These are phyloP conservation scores for Melocanna baccifera DNA, from an alignment of 176 grass and related monocot species.

Conservation along the genomic window DNA sequence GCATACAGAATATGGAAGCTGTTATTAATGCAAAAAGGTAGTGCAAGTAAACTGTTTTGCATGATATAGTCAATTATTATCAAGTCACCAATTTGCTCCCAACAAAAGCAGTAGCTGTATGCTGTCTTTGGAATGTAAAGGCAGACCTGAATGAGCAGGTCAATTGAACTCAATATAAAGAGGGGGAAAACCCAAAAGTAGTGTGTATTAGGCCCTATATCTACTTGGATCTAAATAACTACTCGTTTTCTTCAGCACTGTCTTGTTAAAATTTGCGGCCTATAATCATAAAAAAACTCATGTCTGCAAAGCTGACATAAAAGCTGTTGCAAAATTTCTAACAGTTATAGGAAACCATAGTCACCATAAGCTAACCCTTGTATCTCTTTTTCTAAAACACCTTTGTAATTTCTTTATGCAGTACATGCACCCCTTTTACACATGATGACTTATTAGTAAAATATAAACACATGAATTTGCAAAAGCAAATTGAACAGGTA, in stretches of 20 bases:
- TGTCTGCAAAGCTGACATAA: not conserved
- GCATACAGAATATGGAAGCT: not conserved
- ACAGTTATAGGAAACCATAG: not conserved
- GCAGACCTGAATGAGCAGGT: slow-evolving; percentile 1
- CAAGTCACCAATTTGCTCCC: not conserved
- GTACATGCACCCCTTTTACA: not conserved
- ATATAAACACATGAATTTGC: not conserved
- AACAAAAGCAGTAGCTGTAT: not conserved
- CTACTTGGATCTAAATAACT: not conserved
- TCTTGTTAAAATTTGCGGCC: not conserved
- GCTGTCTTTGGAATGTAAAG: not conserved
- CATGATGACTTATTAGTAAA: not conserved
- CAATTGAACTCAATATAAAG: not conserved
- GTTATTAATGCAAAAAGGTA: not conserved
- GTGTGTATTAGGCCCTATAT: not conserved
- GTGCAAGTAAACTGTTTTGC: not conserved
- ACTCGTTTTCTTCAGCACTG: slow-evolving; percentile 23
- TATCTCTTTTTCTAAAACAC: not conserved
- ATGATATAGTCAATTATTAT: not conserved
- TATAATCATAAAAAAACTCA: not conserved
- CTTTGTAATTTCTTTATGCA: not conserved
- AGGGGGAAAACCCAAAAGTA: not conserved
- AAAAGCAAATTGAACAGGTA: not conserved
- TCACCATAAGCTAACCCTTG: not conserved
- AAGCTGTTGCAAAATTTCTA: not conserved